Evolutionary conservation across 78 protist genomes (phyloP), one percentile per base, ranked within the genome.

Genomic region (Tieghemostelium lacteum): DNA sequence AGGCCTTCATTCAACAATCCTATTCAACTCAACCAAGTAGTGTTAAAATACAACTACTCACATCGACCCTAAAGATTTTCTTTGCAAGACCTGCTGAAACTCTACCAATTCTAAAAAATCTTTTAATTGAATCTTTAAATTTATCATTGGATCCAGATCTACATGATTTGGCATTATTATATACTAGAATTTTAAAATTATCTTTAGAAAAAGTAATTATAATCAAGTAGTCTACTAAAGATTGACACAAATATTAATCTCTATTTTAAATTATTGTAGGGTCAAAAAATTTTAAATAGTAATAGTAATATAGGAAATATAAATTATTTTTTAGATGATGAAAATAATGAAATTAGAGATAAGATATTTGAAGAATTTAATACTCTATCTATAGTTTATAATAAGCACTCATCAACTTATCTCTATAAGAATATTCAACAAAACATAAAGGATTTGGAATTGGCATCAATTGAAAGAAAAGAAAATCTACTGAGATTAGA

Each of bases 331-430:
- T 33, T 92, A 24, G 91, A 50, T 36, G 95, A 92, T 61, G 86
- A 88, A 60, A 40, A 34, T 6, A 28, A 65, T 12, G 75, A 73
- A 33, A 45, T 16, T 36, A 69, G 75, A 45, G 98, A 97, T 73
- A 52, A 55, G 17, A 80, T 97, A 57, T 95, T 97, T 28, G 97
- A 95, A 66, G 98, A 97, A 75, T 96, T 97, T 66, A 97, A 97
- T 92, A 70, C 96, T 12, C 88, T 97, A 24, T 70, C 98, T 8
- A 96, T 97, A 10, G 29, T 96, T 37, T 97, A 92, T 86, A 64
- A 88, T 66, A 40, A 63, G 24, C 98, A 95, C 12, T 37, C 93
- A 0, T 93, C 88, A 37, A 76, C 75, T 19, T 96, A 95, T 64
- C 64, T 94, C 29, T 52, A 69, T n/a, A 71, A 55, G 57, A 33